Evolutionary conservation across 2,329 filamentous ascomycete genomes (phyloP).

Genomic region (Talaromyces sp.): DNA sequence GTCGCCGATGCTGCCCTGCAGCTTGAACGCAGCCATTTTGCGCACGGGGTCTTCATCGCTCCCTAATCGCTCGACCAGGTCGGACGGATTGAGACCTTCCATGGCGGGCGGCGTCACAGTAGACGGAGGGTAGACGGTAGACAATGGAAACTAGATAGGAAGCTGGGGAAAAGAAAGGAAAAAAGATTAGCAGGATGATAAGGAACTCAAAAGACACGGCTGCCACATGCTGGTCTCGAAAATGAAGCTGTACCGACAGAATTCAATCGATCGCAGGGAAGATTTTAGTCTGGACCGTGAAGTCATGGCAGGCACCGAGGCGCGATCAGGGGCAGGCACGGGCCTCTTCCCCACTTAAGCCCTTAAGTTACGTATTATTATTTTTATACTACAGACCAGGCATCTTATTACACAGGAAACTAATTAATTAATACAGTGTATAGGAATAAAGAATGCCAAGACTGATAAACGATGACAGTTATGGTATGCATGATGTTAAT

Average conservation of each 20-base stretch:
- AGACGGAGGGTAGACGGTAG: neutral
- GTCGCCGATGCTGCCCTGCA: constrained; percentile 91
- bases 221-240: neutral
- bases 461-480: too few relatives aligned
- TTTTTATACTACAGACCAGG: too few relatives aligned
- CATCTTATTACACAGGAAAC: too few relatives aligned
- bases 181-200: neutral
- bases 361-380: too few relatives aligned
- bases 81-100: constrained; percentile 52
- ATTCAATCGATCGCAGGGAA: neutral
- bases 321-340: neutral
- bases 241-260: neutral
- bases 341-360: neutral
- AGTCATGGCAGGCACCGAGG: neutral
- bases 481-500: neutral
- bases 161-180: neutral
- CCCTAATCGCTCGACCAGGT: constrained; percentile 54
- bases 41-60: constrained; percentile 78
- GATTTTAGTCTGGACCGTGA: neutral
- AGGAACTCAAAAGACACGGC: neutral
- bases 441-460: neutral
- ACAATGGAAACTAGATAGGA: neutral
- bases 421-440: neutral
- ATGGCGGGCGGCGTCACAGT: constrained; percentile 33
- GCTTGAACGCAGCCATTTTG: constrained; percentile 98